Base-by-base conservation (phyloP, 345 rosid genomes). In the Jatropha curcas region DNA sequence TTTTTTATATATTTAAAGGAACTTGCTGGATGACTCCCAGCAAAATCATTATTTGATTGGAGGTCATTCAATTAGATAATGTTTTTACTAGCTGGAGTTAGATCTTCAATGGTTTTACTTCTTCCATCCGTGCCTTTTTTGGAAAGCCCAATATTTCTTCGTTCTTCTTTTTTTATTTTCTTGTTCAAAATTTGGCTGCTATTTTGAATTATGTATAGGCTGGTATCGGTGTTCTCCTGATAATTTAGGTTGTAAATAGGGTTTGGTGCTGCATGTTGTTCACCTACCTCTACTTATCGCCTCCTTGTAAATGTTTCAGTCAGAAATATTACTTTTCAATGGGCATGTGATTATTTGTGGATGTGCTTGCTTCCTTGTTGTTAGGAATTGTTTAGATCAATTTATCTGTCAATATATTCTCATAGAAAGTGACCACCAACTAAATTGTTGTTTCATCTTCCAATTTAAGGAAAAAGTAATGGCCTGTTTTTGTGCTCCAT, bases 21-120 rank as follows among this genome's bases (percentile, higher is more conserved):
- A 25, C 7, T 17, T 17, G 20, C 58, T 58, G 33, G 13, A 17
- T 25, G 11, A 20, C 46, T 46, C 25, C 46, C 39, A 25, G 48
- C 10, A 57, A 35, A 34, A 66, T 4, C 9, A n/a, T 33, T 48
- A 24, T 46, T 33, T 45, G 59, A 66, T 65, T 2, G 61, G 5
- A n/a, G 19, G 20, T 4, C 58, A 31, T 33, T 48, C 33, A 4
- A 45, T 27, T 55, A 19, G 17, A 35, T 31, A 3, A 19, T 45
- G 24, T 67, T n/a, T 53, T 64, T 57, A 74, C 33, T 30, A 43
- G 31, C 59, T 45, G 31, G 71, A 43, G 30, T 72, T n/a, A 45
- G 71, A 56, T 73, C 55, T 43, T 41, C 1, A 13, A 6, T 16
- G 43, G n/a, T 4, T 33, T 45, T 28, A 6, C 16, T 68, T 34